Percentiles rank a stretch among this genome's conserved stretches.
These are phyloP conservation scores for Euphrasia confusa DNA, from an alignment of 257 asterid genomes.

Conservation along the genomic window DNA sequence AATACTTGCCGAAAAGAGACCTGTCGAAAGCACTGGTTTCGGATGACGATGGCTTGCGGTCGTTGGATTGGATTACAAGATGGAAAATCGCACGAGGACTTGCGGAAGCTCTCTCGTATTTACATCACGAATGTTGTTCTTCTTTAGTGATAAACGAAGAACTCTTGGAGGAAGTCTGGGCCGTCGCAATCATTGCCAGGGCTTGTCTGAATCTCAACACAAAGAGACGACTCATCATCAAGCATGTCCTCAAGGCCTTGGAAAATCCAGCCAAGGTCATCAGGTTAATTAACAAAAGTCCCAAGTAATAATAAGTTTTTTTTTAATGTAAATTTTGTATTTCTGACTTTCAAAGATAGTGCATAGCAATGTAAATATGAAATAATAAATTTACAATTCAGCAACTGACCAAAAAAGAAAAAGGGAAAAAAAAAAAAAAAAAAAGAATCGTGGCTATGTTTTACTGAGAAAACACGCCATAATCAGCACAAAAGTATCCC, in stretches of 20 bases:
- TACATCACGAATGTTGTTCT: conserved; percentile 42
- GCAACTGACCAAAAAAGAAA: conserved; percentile 25
- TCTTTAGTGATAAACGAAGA: conserved; percentile 80
- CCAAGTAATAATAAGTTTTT: not conserved
- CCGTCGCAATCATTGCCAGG: conserved; percentile 86
- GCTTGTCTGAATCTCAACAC: conserved; percentile 94
- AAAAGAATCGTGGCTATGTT: conserved; percentile 20
- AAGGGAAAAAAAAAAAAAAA: conserved; percentile 22
- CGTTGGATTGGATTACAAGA: conserved; percentile 58
- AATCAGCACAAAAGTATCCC: conserved; percentile 9
- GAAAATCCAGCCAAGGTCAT: conserved; percentile 78
- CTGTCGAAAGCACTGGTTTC: conserved; percentile 39
- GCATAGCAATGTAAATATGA: conserved; percentile 24
- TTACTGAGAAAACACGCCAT: not conserved
- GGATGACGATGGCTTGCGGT: conserved; percentile 21
- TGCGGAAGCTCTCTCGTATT: conserved; percentile 48
- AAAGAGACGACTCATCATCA: conserved; percentile 69
- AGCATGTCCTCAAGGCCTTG: conserved; percentile 77
- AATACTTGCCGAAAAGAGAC: conserved; percentile 48
- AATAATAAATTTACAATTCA: conserved; percentile 47
- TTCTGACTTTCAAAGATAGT: conserved; percentile 15
- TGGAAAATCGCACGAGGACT: conserved; percentile 53
- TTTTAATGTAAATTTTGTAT: conserved; percentile 15
- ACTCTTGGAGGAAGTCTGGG: conserved; percentile 96
- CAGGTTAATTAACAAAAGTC: too few species aligned